Base-by-base conservation (phyloP, 495 filamentous ascomycete species). In the Oidiodendron maius region DNA sequence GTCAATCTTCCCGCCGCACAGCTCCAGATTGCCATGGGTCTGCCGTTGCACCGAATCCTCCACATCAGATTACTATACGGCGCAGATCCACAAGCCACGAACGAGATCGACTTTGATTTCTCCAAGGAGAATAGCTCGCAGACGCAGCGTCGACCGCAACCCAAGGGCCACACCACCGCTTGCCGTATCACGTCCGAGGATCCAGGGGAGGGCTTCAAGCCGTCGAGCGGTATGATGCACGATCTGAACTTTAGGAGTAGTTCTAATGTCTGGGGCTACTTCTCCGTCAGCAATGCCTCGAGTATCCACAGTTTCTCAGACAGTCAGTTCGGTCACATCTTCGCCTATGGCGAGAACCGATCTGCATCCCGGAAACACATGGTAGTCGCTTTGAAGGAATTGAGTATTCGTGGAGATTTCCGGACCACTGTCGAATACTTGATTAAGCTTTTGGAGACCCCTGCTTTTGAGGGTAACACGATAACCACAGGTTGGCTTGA, bases 141-240 rank as follows among this genome's bases (percentile, higher is more conserved):
- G 69, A 86, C 81, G 2, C 93, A 99, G 72, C 80, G 93, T 51
- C 78, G 90, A 52, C 93, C 93, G 23, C 84, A 82, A 42, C 89
- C 93, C 44, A 95, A 95, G 71, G 93, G 93, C 36, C 93, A 99
- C 71, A 93, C 86, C 51, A 99, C 93, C 26, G 93, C 93, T 46
- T 99, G 93, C 71, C 88, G 93, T 82, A 99, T 99, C 70, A 99
- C 93, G 22, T 99, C 94, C 1, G 93, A 99, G 70, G 93, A 99
- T 66, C 93, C 93, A 13, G 93, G 91, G 54, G 93, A 99, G 77
- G 93, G 93, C 24, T 99, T 99, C 81, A 99, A 99, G 77, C 93
- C 93, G 45, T 99, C 93, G 17, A 91, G 89, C 61, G 93, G 93
- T 80, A 95, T 89, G 50, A 93, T 99, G 83, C 93, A 96, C 71